phyloP scores from a whole-genome alignment of 257 asterid species.

The Striga asiatica region DNA sequence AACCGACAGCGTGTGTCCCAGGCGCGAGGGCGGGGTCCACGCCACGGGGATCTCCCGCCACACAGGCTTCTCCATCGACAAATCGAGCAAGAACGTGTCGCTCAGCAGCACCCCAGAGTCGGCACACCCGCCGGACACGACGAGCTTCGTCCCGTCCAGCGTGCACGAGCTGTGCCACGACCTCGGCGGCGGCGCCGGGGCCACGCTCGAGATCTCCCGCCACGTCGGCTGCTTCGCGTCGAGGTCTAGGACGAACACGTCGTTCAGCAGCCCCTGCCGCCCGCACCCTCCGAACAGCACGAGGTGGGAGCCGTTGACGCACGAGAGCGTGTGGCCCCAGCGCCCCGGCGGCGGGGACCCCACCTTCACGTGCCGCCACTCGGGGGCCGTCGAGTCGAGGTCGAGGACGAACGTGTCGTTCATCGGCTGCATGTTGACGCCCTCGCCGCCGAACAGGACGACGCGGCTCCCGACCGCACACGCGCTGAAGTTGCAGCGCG shows the following conservation, averaged over 20 bases:
- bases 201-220: constrained; percentile 79
- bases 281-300: constrained; percentile 91
- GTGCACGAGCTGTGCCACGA: constrained; percentile 98
- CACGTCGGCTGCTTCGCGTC: constrained; percentile 75
- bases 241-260: constrained; percentile 73
- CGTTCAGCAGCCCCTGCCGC: constrained; percentile 76
- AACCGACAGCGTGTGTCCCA: constrained; percentile 71
- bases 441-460: constrained; percentile 89
- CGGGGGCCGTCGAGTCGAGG: constrained; percentile 58
- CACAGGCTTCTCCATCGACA: constrained; percentile 62
- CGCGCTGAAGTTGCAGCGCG: constrained; percentile 90
- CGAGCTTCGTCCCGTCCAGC: constrained; percentile 76
- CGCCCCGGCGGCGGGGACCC: constrained; percentile 88
- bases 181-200: constrained; percentile 85
- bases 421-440: constrained; percentile 92
- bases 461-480: constrained; percentile 89
- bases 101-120: constrained; percentile 82
- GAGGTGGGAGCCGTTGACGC: constrained; percentile 74
- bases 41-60: constrained; percentile 83
- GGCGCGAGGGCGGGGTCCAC: constrained; percentile 84
- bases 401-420: constrained; percentile 79
- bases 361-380: constrained; percentile 68
- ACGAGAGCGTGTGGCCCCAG: constrained; percentile 91
- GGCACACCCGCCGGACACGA: constrained; percentile 89
- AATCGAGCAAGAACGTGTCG: constrained; percentile 70